Evolutionary conservation across 2,329 filamentous ascomycete genomes (phyloP), one percentile per base, ranked within the genome.

Genomic region (Fusarium sp.): DNA sequence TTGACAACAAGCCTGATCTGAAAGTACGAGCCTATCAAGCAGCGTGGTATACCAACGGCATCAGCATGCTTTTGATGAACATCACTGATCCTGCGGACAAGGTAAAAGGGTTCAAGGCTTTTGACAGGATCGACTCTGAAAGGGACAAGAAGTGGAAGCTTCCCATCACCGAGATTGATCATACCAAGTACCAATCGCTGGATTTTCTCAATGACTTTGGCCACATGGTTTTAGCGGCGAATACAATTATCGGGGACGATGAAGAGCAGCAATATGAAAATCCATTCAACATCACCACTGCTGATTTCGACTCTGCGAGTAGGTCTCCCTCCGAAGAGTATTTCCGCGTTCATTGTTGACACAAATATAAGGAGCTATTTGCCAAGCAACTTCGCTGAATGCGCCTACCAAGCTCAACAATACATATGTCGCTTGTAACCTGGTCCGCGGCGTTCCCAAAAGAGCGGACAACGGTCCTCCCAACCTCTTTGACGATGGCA

Each of bases 21-120:
- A 55, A 57, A 7, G 68, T 51, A 1, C 68, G 80, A 13, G 80
- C 80, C 0, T 80, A 79, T 52, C 75, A 76, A 53, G 78, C 74
- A 1, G 80, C 79, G 0, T 80, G 71, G 73, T 57, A 78, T 6
- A 75, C 74, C 35, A 82, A 82, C 60, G 70, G 63, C 4, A 72
- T 71, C 17, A 72, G 72, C 4, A 77, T 78, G 74, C 33, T 75
- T 2, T 77, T 72, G 33, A 57, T 77, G 47, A 80, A 80, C 56
- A 65, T 80, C 10, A 77, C 77, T 2, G 66, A 72, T 10, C 35
- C 42, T 10, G 53, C 37, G 0, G 46, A 63, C n/a, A 49, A 56
- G 17, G 25, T 21, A 17, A 45, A 37, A 19, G 46, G 58, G n/a
- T 46, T 43, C 9, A 46, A 57, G 41, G 48, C 52, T 17, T 58